Evolutionary conservation across 2,329 filamentous ascomycete genomes (phyloP), one percentile per base, ranked within the genome.

Genomic region (Bipolaris gigantea): DNA sequence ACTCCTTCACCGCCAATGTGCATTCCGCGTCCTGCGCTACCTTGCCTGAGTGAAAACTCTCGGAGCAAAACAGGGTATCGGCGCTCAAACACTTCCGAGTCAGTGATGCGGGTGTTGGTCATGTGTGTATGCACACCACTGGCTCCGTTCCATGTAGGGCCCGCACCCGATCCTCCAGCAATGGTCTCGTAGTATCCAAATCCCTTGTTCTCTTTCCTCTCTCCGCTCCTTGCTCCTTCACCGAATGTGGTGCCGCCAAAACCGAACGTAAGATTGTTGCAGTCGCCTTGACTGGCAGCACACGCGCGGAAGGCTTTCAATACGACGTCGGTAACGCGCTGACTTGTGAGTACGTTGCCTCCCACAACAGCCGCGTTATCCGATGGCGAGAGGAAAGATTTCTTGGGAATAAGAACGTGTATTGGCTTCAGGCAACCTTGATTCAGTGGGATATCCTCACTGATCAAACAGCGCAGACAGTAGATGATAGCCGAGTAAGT

Each of bases 131-230:
- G 89, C n/a, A 92, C 88, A 15, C 88, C 89, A 48, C 80, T 85
- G 10, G 88, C 87, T 34, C 89, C 89, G 56, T 88, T 79, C 89
- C 89, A 92, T 13, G 80, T 79, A 0, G 86, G 82, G 0, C 89
- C 89, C 0, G 89, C 90, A 25, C 89, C 89, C 35, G 82, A 85
- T 0, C 90, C 90, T 35, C 90, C 89, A 0, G 88, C 87, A 59
- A 94, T 92, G 5, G 89, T 93, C 73, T 94, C 90, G 72, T 93
- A 93, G 78, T 93, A 94, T 9, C 90, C 90, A 68, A 94, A 94
- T 0, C 90, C 90, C 33, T 85, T 85, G n/a, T 85, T 79, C n/a
- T 81, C 80, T 50, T 83, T 80, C 39, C 66, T 61, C 11, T 57
- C 59, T 13, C 57, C 39, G 6, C 39, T 54, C 13, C 53, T 56